Base-by-base conservation (phyloP, 1,139 yeast genomes). In the Magnusiomyces paraingens region DNA sequence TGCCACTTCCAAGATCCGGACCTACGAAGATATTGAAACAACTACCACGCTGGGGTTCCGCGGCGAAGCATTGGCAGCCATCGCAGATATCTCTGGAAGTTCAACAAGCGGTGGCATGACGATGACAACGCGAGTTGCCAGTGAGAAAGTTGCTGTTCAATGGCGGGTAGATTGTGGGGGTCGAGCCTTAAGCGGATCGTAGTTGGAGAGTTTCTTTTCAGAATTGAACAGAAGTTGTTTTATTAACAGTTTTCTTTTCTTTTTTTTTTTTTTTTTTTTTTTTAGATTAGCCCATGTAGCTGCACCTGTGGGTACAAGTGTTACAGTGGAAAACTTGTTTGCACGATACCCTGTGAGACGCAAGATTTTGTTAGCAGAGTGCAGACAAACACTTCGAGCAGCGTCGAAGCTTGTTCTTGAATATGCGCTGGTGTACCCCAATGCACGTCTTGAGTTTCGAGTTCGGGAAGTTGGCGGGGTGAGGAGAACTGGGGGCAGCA, bases 11-110 rank as follows among this genome's bases (percentile, higher is more conserved):
- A 85, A 84, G 60, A 62, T 82, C 2, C 55, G 61, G 0, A 59
- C 63, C 0, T 71, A 74, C 51, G 77, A 75, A 14, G 83, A 81
- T 54, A 62, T 81, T 49, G 67, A 65, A 32, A 58, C 62, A 1
- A 67, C 79, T 2, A 60, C 61, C 2, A 79, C 86, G 0, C 77
- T 77, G 63, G 89, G 90, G 0, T 84, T 80, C 62, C 70, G 84
- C 59, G 91, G 93, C 4, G 86, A 83, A 62, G 85, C 89, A 0
- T 73, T 84, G 21, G 75, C 81, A 1, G 79, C 78, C 53, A 66
- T 79, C 20, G 73, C 79, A 10, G 60, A 64, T 39, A 64, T 57
- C 47, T 62, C 53, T 3, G 41, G 32, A 8, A 8, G 32, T 8
- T 26, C 32, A 5, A 8, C 32, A 8, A n/a, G n/a, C 14, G 58